Base-by-base conservation (phyloP, 371 early-diverging fungal species). In the Rhizomucor miehei region DNA sequence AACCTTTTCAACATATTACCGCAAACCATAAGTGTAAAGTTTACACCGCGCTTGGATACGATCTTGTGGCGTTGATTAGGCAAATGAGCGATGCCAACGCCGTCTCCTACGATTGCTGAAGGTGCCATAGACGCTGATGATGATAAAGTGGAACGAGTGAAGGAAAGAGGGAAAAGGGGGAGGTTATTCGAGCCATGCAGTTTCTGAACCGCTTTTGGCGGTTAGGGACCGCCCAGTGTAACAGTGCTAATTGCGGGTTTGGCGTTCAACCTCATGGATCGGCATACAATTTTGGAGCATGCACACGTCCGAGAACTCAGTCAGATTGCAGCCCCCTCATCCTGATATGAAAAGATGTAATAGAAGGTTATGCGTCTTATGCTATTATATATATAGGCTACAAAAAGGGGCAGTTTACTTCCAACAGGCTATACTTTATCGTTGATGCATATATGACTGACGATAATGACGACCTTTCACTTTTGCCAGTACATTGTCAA, bases 51-150 rank as follows among this genome's bases (percentile, higher is more conserved):
- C 66, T 92, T 86, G 57, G 89, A 89, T 41, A 90, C 90, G 74
- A 91, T 94, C 78, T 89, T 88, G 74, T 95, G 94, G 53, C 88
- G 79, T 77, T 96, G 95, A 84, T 97, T 95, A 52, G 98, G 97
- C 63, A 98, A 77, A 80, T 94, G 93, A 66, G 94, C 91, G 61
- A 98, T 90, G 53, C 98, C 98, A 60, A 94, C 88, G 64, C 84
- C 87, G 44, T 56, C 56, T 51, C 76, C 59, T 54, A 72, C 58
- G 60, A 72, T 60, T 51, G 71, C 65, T 44, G 71, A 39, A 49
- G 73, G 63, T 19, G 54, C 49, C 57, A 57, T 57, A 11, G 3
- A n/a, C n/a, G n/a, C n/a, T n/a, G n/a, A n/a, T n/a, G n/a, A 16
- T 41, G 11, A 16, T 6, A 11, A 41, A 41, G 41, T 41, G 19